Percentiles rank a stretch among this genome's conserved stretches.
These are phyloP conservation scores for Irpex lacteus DNA, from an alignment of 1,284 basidiomycete species.

Conservation along the genomic window DNA sequence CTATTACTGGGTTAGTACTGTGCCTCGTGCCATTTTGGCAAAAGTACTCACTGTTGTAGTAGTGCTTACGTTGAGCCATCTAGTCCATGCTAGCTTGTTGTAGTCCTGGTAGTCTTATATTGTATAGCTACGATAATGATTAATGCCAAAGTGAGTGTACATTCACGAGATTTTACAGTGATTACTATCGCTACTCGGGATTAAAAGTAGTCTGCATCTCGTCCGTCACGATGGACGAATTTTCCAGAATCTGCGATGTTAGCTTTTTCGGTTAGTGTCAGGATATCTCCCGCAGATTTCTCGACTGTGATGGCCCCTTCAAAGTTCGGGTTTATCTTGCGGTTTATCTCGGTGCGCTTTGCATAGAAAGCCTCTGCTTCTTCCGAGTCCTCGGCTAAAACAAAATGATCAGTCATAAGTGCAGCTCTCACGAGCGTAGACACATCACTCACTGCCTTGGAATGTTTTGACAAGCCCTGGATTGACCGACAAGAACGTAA, in stretches of 20 bases:
- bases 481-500: constrained; percentile 33
- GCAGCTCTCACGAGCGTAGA: not conserved
- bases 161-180: too few relatives aligned
- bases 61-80: too few relatives aligned
- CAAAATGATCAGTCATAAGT: not conserved
- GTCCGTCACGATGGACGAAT: not conserved
- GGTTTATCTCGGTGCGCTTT: constrained; percentile 3
- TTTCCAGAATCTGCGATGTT: not conserved
- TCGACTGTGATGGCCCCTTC: not conserved
- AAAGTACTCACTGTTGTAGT: too few relatives aligned
- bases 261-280: not conserved
- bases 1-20: too few relatives aligned
- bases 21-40: too few relatives aligned
- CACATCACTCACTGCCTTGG: not conserved
- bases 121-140: too few relatives aligned
- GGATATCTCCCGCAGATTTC: not conserved
- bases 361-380: not conserved
- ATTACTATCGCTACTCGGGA: not conserved
- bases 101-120: too few relatives aligned
- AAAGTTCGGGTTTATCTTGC: not conserved
- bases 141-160: too few relatives aligned
- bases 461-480: constrained; percentile 35
- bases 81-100: too few relatives aligned
- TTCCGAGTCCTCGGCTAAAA: not conserved
- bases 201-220: not conserved